phyloP scores from a whole-genome alignment of 352 stramenopile species.

The Aphanomyces astaci region DNA sequence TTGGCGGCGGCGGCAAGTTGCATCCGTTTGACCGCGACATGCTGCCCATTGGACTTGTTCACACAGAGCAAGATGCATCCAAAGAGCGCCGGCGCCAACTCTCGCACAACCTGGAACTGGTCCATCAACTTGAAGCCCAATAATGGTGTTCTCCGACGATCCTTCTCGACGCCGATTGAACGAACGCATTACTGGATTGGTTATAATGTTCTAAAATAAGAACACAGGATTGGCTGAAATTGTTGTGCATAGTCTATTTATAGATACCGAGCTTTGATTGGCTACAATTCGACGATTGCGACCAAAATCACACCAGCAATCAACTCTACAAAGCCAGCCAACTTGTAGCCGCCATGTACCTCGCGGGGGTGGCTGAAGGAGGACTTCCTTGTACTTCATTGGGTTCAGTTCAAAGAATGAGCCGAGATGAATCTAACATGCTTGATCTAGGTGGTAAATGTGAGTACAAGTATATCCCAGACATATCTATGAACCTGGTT shows the following conservation, averaged over 20 bases:
- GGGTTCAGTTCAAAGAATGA: no score
- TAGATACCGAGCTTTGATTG: background rate
- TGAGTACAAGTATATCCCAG: no score
- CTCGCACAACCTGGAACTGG: background rate
- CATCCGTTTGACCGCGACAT: slow-evolving; percentile 15
- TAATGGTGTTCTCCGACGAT: background rate
- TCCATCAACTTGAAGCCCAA: background rate
- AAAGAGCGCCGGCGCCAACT: slow-evolving; percentile 9
- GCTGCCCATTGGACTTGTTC: background rate
- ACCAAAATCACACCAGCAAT: no score
- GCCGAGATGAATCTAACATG: no score
- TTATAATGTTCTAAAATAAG: no score
- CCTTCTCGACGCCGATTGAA: background rate
- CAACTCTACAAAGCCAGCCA: no score
- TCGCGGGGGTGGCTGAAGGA: no score
- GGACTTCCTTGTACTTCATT: no score
- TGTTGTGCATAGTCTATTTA: background rate
- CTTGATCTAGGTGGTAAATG: no score
- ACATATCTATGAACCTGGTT: no score
- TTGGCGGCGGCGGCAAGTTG: background rate
- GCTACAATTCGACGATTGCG: no score
- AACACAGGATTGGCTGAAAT: background rate
- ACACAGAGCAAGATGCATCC: slow-evolving; percentile 8
- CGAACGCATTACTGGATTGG: background rate
- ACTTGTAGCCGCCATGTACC: no score